Evolutionary conservation across 2,329 filamentous ascomycete genomes (phyloP).

Genomic region (Penicillium sp.): DNA sequence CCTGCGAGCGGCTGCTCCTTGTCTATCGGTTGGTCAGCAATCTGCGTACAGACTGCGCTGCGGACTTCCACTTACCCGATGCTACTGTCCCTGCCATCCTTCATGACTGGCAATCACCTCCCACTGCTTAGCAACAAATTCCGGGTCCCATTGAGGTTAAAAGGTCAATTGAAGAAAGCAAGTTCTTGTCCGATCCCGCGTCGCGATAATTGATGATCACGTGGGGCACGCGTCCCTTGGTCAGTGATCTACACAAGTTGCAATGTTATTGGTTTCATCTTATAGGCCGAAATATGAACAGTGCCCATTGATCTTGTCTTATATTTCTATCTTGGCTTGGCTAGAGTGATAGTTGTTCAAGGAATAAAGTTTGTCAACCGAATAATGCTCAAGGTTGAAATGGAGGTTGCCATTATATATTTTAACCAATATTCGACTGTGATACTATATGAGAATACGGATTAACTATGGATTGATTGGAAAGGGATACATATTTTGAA

Average conservation of each 20-base stretch:
- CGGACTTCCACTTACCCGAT: conserved; percentile 30
- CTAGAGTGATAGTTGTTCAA: too few species aligned
- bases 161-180: not conserved
- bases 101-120: conserved; percentile 31
- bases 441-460: too few species aligned
- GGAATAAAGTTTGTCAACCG: too few species aligned
- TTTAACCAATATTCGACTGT: too few species aligned
- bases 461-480: too few species aligned
- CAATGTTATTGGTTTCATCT: not conserved
- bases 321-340: too few species aligned
- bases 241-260: not conserved
- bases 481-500: too few species aligned
- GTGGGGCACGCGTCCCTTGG: conserved; percentile 11
- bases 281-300: not conserved
- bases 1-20: conserved; percentile 65
- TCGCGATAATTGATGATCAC: conserved; percentile 17
- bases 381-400: too few species aligned
- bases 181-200: conserved; percentile 12
- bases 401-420: too few species aligned
- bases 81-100: conserved; percentile 40
- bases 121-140: not conserved
- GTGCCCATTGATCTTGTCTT: too few species aligned
- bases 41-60: not conserved
- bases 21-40: conserved; percentile 42
- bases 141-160: not conserved